A percentile compares a stretch with the other conserved stretches of the same genome.
These are phyloP conservation scores for Senna tora DNA, from an alignment of 306 rosid genomes.

Conservation along the genomic window DNA sequence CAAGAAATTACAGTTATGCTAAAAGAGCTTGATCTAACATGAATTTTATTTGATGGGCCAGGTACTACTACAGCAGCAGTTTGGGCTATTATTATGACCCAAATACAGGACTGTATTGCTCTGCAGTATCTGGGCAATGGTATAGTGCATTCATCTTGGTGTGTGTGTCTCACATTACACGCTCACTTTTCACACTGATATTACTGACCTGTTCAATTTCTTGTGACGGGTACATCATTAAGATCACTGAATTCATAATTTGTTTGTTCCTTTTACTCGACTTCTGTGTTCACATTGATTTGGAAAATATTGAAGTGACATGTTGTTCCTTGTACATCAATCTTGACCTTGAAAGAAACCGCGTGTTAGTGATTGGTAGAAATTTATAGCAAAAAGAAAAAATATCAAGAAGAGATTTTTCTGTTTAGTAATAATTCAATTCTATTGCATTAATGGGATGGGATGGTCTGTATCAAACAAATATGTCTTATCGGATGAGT, in stretches of 20 bases:
- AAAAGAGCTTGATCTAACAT: constrained; percentile 31
- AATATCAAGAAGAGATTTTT: neutral
- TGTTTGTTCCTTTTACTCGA: neutral
- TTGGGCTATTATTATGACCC: constrained; percentile 59
- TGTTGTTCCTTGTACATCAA: neutral
- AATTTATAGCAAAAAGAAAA: neutral
- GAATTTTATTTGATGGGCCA: constrained; percentile 38
- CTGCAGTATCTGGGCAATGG: constrained; percentile 74
- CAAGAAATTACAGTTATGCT: neutral
- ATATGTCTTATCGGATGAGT: neutral
- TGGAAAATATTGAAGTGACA: constrained; percentile 18
- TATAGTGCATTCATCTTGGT: constrained; percentile 36
- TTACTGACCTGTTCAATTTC: constrained; percentile 12
- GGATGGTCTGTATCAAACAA: constrained; percentile 3
- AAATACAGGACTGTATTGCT: constrained; percentile 59
- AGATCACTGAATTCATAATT: neutral
- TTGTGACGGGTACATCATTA: neutral
- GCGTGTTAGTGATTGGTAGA: constrained; percentile 1
- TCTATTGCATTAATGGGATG: neutral
- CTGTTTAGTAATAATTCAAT: neutral
- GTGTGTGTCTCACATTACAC: constrained; percentile 1
- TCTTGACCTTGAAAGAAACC: constrained; percentile 11
- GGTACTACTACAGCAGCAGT: constrained; percentile 76
- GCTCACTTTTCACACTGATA: constrained; percentile 11
- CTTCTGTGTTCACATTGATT: constrained; percentile 8